A percentile compares a stretch with the other conserved stretches of the same genome.
These are phyloP conservation scores for Chrysoporthe puriensis DNA, from an alignment of 2,329 filamentous ascomycete genomes.

Conservation along the genomic window DNA sequence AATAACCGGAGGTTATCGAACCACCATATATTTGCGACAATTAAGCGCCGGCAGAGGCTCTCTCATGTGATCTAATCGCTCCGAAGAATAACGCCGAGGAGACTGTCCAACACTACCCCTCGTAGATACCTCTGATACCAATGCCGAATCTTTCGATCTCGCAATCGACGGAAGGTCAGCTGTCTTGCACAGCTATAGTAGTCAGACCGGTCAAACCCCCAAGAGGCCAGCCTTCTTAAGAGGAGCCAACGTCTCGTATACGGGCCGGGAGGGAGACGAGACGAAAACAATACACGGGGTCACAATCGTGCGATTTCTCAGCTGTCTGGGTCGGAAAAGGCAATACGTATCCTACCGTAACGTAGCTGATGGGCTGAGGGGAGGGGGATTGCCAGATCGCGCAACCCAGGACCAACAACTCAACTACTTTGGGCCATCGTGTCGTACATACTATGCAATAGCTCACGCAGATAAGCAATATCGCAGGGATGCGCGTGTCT, in stretches of 20 bases:
- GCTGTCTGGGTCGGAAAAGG: neutral
- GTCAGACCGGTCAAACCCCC: too few relatives aligned
- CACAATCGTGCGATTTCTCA: neutral
- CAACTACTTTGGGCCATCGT: neutral
- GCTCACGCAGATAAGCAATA: neutral
- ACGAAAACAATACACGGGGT: too few relatives aligned
- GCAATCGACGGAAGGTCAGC: too few relatives aligned
- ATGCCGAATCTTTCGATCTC: neutral
- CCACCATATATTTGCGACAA: conserved; percentile 5
- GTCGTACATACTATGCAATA: neutral
- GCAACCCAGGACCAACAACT: neutral
- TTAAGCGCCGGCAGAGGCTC: neutral
- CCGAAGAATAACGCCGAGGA: neutral
- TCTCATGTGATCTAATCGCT: neutral
- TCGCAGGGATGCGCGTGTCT: conserved; percentile 10
- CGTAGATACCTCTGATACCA: neutral
- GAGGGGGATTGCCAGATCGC: neutral
- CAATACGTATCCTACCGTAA: too few relatives aligned
- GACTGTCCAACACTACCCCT: neutral
- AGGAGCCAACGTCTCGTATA: too few relatives aligned
- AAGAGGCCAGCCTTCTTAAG: neutral
- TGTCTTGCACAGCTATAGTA: too few relatives aligned
- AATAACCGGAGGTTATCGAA: neutral
- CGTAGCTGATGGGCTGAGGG: neutral
- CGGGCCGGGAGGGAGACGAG: too few relatives aligned